These are phyloP conservation scores for Synchytrium microbalum DNA, from an alignment of 371 early-diverging fungal genomes.

Conservation along the genomic window DNA sequence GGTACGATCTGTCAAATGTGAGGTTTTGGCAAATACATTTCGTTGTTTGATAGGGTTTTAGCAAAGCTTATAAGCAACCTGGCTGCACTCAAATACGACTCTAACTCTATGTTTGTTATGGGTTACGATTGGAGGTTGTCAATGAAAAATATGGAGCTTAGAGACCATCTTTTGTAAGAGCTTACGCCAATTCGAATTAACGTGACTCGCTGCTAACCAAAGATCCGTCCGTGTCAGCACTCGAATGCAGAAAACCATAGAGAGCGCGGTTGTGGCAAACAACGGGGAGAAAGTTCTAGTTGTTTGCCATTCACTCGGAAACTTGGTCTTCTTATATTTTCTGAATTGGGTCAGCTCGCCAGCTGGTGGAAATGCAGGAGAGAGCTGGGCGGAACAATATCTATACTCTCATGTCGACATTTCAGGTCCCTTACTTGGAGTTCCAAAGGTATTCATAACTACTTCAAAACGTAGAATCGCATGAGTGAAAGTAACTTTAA, in stretches of 20 bases:
- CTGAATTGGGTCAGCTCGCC: slow-evolving; percentile 81
- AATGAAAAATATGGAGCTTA: slow-evolving; percentile 68
- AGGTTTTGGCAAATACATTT: too few species aligned
- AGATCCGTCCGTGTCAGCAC: slow-evolving; percentile 21
- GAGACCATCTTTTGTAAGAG: slow-evolving; percentile 78
- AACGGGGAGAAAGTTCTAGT: slow-evolving; percentile 20
- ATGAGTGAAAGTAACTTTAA: too few species aligned
- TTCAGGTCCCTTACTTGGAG: slow-evolving; percentile 83
- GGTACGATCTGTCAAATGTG: too few species aligned
- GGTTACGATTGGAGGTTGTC: slow-evolving; percentile 74
- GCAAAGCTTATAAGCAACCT: slow-evolving; percentile 55
- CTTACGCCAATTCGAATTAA: slow-evolving; percentile 66
- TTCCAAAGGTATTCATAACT: slow-evolving; percentile 65
- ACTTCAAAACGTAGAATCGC: too few species aligned
- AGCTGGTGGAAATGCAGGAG: slow-evolving; percentile 64
- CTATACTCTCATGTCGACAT: slow-evolving; percentile 79
- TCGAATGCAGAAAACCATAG: slow-evolving; percentile 59
- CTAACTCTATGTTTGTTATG: not conserved
- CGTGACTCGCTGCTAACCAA: not conserved
- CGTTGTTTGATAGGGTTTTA: too few species aligned
- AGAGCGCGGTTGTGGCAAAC: slow-evolving; percentile 5
- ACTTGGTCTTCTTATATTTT: slow-evolving; percentile 71
- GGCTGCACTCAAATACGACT: slow-evolving; percentile 37
- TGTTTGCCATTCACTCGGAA: slow-evolving; percentile 56
- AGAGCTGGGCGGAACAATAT: slow-evolving; percentile 72